Evolutionary conservation across 164 flowering plant genomes (phyloP).

Genomic region (Aristolochia contorta): DNA sequence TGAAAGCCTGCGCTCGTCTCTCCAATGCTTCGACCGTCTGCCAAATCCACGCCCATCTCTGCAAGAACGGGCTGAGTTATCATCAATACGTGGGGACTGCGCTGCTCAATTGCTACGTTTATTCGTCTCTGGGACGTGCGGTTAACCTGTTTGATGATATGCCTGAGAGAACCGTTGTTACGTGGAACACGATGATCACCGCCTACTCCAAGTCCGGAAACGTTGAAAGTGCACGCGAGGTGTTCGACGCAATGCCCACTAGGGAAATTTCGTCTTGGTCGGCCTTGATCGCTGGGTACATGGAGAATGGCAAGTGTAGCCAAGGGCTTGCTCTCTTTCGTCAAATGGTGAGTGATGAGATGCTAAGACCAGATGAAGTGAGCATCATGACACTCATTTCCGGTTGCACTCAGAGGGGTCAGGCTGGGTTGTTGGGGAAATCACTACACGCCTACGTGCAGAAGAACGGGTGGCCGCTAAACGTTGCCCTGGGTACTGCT

Average conservation of each 20-base stretch:
- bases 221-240: constrained; percentile 20
- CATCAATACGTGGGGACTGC: constrained; percentile 48
- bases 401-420: constrained; percentile 40
- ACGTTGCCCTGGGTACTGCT: constrained; percentile 40
- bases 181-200: constrained; percentile 59
- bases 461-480: constrained; percentile 37
- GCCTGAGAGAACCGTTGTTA: constrained; percentile 36
- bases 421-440: constrained; percentile 50
- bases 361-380: constrained; percentile 35
- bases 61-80: constrained; percentile 33
- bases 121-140: constrained; percentile 24
- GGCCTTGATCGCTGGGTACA: constrained; percentile 47
- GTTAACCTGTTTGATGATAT: constrained; percentile 54
- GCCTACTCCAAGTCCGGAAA: constrained; percentile 35
- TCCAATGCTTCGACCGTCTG: constrained; percentile 13
- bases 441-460: constrained; percentile 40
- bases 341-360: constrained; percentile 27
- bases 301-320: constrained; percentile 20
- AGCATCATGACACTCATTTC: constrained; percentile 31
- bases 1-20: constrained; percentile 32
- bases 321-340: constrained; percentile 33
- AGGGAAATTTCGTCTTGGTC: constrained; percentile 50
- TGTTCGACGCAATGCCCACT: constrained; percentile 40
- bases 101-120: constrained; percentile 27
- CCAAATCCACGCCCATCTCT: constrained; percentile 49